phyloP scores from a whole-genome alignment of 2,329 filamentous ascomycete species.

The Aspergillus sp. region DNA sequence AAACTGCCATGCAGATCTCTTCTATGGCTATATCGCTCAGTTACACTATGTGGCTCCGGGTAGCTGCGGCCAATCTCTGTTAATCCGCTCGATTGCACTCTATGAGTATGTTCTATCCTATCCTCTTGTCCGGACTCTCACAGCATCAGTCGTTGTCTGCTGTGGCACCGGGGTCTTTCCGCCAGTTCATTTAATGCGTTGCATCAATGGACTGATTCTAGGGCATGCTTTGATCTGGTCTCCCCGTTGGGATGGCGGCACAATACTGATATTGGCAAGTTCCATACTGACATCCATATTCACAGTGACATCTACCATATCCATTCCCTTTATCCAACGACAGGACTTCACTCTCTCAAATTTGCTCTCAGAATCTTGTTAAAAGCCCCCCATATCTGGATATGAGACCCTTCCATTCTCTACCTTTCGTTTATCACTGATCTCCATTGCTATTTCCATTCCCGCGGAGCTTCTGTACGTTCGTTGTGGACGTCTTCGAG shows the following conservation, averaged over 20 bases:
- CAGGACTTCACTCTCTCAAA: not conserved
- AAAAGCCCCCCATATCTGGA: too few relatives aligned
- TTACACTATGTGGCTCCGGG: constrained; percentile 11
- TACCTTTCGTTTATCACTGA: too few relatives aligned
- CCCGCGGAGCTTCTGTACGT: too few relatives aligned
- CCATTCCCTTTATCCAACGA: not conserved
- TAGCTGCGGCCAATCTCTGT: not conserved
- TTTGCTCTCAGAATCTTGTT: too few relatives aligned
- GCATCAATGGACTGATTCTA: too few relatives aligned
- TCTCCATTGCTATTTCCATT: too few relatives aligned
- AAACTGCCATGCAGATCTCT: constrained; percentile 15
- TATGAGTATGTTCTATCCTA: not conserved
- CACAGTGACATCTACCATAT: not conserved
- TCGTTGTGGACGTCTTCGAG: too few relatives aligned
- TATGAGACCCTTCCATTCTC: too few relatives aligned
- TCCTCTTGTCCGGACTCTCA: not conserved
- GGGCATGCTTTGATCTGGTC: too few relatives aligned
- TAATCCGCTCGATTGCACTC: not conserved
- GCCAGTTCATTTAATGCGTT: not conserved
- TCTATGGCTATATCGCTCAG: constrained; percentile 9
- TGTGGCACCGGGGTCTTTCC: too few relatives aligned
- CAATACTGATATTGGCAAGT: not conserved
- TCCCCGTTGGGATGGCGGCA: not conserved
- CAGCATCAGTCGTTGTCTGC: too few relatives aligned
- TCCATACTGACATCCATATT: not conserved